phyloP scores from a whole-genome alignment of 2,329 filamentous ascomycete species.

The Pseudocercospora fijiensis region DNA sequence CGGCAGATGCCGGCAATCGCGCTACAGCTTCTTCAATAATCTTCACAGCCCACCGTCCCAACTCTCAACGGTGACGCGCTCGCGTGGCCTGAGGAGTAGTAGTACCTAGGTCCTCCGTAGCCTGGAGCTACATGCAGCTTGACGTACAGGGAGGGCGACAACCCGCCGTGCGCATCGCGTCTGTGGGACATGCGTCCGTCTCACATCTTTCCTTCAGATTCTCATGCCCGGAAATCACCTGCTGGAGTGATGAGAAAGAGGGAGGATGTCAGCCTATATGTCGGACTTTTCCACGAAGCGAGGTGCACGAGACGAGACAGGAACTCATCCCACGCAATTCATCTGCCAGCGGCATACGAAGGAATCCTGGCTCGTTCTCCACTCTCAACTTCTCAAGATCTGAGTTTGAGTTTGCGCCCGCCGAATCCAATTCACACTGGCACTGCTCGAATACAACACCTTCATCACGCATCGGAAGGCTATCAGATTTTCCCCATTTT shows the following conservation, averaged over 20 bases:
- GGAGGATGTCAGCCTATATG: background rate
- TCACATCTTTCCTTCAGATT: background rate
- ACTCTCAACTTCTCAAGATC: slow-evolving; percentile 12
- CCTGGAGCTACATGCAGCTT: slow-evolving; percentile 1
- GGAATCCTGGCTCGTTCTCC: background rate
- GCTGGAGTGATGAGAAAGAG: background rate
- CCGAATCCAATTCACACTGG: slow-evolving; percentile 2
- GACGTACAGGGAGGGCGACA: slow-evolving; percentile 1
- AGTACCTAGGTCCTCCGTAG: no score
- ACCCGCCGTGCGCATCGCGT: background rate
- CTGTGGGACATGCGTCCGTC: slow-evolving; percentile 1
- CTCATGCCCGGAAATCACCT: background rate
- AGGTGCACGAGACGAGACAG: background rate
- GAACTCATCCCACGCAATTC: background rate
- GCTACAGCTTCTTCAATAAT: no score
- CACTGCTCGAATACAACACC: background rate
- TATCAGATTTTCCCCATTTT: no score
- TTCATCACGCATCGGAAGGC: no score
- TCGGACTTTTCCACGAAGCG: background rate
- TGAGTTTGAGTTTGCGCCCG: slow-evolving; percentile 8
- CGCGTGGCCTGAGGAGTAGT: background rate
- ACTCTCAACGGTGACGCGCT: background rate
- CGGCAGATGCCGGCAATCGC: slow-evolving; percentile 1
- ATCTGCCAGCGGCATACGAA: background rate
- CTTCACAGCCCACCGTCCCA: background rate